Evolutionary conservation across 805 yeast genomes (phyloP).

Genomic region (Saturnispora bothae): DNA sequence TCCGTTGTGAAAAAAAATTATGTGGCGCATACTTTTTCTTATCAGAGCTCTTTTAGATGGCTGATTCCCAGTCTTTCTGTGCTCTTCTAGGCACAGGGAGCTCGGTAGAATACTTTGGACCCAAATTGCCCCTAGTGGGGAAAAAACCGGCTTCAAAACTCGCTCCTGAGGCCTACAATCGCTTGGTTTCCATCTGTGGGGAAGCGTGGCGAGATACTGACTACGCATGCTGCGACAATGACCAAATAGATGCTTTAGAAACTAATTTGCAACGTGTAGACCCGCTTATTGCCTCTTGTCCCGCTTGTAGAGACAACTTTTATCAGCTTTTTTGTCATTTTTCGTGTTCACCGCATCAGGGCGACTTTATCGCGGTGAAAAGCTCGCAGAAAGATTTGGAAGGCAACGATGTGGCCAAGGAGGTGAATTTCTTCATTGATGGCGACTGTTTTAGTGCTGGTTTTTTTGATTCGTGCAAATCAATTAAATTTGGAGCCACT

Average conservation of each 20-base stretch:
- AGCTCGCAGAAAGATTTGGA: conserved; percentile 36
- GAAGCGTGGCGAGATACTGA: conserved; percentile 41
- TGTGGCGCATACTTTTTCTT: too few species aligned
- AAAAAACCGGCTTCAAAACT: conserved; percentile 40
- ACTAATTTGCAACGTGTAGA: conserved; percentile 64
- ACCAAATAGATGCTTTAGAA: conserved; percentile 48
- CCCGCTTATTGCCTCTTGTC: conserved; percentile 77
- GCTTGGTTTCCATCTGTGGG: conserved; percentile 62
- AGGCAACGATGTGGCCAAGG: conserved; percentile 55
- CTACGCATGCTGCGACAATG: conserved; percentile 59
- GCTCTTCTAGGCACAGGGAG: conserved; percentile 62
- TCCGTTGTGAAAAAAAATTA: neutral
- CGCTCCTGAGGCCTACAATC: conserved; percentile 31
- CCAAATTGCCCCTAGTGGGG: conserved; percentile 68
- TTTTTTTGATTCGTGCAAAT: conserved; percentile 77
- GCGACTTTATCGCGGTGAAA: conserved; percentile 61
- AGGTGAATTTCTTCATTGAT: conserved; percentile 53
- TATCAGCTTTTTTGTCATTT: conserved; percentile 76
- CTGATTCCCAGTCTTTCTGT: conserved; percentile 32
- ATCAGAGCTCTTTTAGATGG: too few species aligned
- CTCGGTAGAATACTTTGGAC: conserved; percentile 66
- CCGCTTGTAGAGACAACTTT: conserved; percentile 85
- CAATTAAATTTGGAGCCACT: conserved; percentile 85
- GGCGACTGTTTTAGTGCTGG: conserved; percentile 53
- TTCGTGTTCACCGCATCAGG: conserved; percentile 82